These are phyloP conservation scores for Blastocystis sp. DNA, from an alignment of 352 stramenopile species.

Conservation along the genomic window DNA sequence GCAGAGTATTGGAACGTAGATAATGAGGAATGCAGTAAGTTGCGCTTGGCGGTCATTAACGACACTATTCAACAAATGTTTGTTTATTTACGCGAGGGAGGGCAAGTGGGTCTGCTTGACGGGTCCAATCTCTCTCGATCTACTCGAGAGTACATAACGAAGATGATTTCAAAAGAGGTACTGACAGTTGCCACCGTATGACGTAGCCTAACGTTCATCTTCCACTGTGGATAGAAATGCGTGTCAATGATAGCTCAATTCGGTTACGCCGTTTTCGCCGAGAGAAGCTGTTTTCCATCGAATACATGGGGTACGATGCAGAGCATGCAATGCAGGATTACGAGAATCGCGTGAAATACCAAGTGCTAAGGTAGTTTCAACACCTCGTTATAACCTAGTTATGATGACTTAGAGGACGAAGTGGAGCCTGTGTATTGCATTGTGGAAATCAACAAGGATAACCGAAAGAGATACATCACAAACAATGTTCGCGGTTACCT, in stretches of 20 bases:
- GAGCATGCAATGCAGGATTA: conserved; percentile 70
- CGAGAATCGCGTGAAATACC: conserved; percentile 67
- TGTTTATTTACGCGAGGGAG: conserved; percentile 18
- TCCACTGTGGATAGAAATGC: conserved; percentile 60
- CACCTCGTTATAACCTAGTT: conserved; percentile 10
- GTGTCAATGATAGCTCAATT: conserved; percentile 45
- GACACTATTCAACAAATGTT: conserved; percentile 52
- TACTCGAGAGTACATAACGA: conserved; percentile 25
- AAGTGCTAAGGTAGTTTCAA: conserved; percentile 67
- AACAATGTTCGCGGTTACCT: conserved; percentile 72
- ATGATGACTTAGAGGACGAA: conserved; percentile 66
- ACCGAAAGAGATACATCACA: conserved; percentile 68
- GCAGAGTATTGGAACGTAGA: conserved; percentile 40
- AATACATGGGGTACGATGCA: conserved; percentile 69
- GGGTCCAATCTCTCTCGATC: conserved; percentile 8
- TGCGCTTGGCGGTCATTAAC: background rate
- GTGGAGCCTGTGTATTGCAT: conserved; percentile 52
- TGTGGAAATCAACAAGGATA: conserved; percentile 65
- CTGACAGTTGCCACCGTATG: background rate
- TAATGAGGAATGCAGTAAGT: background rate
- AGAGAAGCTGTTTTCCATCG: conserved; percentile 70
- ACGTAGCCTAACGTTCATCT: conserved; percentile 52
- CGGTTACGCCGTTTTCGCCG: conserved; percentile 64
- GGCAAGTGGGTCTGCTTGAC: conserved; percentile 55
- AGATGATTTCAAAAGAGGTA: conserved; percentile 35